Percentiles rank a stretch among this genome's conserved stretches.
Evolutionary conservation across 1,284 basidiomycete genomes (phyloP).

Genomic region (Fistulinella cinereoalba): DNA sequence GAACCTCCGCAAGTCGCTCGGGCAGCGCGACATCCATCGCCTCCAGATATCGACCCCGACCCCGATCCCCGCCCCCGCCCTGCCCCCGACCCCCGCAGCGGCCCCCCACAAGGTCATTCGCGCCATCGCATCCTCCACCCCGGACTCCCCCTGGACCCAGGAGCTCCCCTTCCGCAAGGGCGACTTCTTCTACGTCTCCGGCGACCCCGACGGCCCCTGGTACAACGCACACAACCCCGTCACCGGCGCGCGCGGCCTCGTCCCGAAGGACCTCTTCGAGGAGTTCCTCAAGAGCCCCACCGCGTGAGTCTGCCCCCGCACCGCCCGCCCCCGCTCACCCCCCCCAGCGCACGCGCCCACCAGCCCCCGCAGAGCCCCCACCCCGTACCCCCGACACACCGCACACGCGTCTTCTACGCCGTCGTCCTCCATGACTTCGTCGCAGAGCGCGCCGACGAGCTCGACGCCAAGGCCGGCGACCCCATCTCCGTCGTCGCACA

Average conservation of each 20-base stretch:
- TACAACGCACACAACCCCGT: conserved; percentile 92
- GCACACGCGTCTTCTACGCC: conserved; percentile 76
- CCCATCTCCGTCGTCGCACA: conserved; percentile 90
- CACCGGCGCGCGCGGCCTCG: conserved; percentile 87
- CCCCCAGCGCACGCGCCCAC: conserved; percentile 40
- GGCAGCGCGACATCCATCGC: conserved; percentile 55
- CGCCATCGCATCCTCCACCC: conserved; percentile 69
- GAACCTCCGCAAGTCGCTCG: conserved; percentile 81
- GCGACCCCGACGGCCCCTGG: conserved; percentile 60
- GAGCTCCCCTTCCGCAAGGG: conserved; percentile 92
- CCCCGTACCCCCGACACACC: conserved; percentile 28
- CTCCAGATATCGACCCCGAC: conserved; percentile 70
- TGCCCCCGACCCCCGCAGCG: conserved; percentile 69
- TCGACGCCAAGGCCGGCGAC: conserved; percentile 93
- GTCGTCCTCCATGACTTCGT: conserved; percentile 94
- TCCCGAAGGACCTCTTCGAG: conserved; percentile 84
- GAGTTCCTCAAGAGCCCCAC: conserved; percentile 75
- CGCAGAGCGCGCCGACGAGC: conserved; percentile 94
- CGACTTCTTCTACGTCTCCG: conserved; percentile 96
- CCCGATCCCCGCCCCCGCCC: conserved; percentile 57
- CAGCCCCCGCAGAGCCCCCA: conserved; percentile 23
- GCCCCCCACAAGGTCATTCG: conserved; percentile 96
- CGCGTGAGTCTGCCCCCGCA: conserved; percentile 47
- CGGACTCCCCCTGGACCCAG: conserved; percentile 70
- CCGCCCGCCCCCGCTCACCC: conserved; percentile 3